Percentiles rank a stretch among this genome's conserved stretches.
Evolutionary conservation across 805 yeast species (phyloP).

Genomic region (Pichia deserticola): DNA sequence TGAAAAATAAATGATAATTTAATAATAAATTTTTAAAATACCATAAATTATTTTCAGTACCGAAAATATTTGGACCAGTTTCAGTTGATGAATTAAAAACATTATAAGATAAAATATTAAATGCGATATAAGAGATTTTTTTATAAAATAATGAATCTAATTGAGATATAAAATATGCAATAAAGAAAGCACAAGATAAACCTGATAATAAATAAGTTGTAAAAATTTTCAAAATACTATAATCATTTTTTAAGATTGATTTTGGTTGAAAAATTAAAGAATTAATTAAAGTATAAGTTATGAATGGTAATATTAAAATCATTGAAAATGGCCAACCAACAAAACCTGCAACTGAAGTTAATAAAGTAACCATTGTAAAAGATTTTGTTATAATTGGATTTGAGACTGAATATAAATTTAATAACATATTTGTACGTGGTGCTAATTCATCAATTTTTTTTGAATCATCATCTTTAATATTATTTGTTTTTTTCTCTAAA

Average conservation of each 20-base stretch:
- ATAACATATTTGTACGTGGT: conserved; percentile 11
- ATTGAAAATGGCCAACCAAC: conserved; percentile 90
- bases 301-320: conserved; percentile 55
- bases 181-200: conserved; percentile 11
- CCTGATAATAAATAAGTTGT: conserved; percentile 14
- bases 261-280: conserved; percentile 5
- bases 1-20: conserved; percentile 58
- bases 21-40: conserved; percentile 61
- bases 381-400: conserved; percentile 15
- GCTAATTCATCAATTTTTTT: conserved; percentile 14
- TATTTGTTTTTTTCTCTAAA: conserved; percentile 10
- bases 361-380: conserved; percentile 30
- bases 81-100: conserved; percentile 59
- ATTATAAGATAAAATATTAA: conserved; percentile 77
- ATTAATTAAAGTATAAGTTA: conserved; percentile 28
- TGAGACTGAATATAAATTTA: conserved; percentile 9
- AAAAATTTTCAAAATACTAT: conserved; percentile 7
- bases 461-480: conserved; percentile 10
- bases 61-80: conserved; percentile 87
- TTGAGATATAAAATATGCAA: conserved; percentile 17
- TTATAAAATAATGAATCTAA: conserved; percentile 61
- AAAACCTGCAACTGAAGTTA: conserved; percentile 60
- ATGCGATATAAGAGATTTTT: conserved; percentile 58
- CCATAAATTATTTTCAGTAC: conserved; percentile 71
- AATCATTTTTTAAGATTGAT: conserved; percentile 7